Percentiles rank a stretch among this genome's conserved stretches.
phyloP scores from a whole-genome alignment of 2,329 filamentous ascomycete genomes.

The Xylariaceae sp. region DNA sequence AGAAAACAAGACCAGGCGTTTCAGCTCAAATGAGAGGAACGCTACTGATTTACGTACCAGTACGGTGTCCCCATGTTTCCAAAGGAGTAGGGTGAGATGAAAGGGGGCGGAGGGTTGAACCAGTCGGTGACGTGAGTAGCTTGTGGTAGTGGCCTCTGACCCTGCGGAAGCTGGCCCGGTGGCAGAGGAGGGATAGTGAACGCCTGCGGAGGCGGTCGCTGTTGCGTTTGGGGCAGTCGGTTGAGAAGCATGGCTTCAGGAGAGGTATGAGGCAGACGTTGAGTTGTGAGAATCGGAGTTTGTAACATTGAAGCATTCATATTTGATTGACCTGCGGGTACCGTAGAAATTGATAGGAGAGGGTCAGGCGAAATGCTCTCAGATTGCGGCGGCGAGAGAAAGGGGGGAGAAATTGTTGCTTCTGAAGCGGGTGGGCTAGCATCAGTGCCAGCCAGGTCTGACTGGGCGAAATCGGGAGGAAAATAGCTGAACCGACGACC shows the following conservation, averaged over 20 bases:
- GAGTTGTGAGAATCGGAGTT: slow-evolving; percentile 21
- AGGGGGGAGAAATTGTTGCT: slow-evolving; percentile 26
- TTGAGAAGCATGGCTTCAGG: slow-evolving; percentile 21
- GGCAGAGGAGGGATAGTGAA: slow-evolving; percentile 40
- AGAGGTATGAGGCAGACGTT: slow-evolving; percentile 20
- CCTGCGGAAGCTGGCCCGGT: slow-evolving; percentile 32
- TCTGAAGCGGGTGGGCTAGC: slow-evolving; percentile 29
- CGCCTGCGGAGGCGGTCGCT: slow-evolving; percentile 26
- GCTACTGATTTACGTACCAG: slow-evolving; percentile 26
- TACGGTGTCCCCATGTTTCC: slow-evolving; percentile 38
- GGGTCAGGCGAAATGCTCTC: slow-evolving; percentile 27
- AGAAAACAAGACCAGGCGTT: too few species aligned
- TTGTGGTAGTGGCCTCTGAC: slow-evolving; percentile 42
- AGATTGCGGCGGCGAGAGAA: slow-evolving; percentile 25
- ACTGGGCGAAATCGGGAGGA: slow-evolving; percentile 51
- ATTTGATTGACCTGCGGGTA: slow-evolving; percentile 19
- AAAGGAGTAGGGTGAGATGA: slow-evolving; percentile 51
- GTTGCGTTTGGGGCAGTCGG: slow-evolving; percentile 17
- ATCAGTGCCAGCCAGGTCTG: slow-evolving; percentile 27
- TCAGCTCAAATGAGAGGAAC: too few species aligned
- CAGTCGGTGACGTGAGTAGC: slow-evolving; percentile 42
- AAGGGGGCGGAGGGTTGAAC: slow-evolving; percentile 50
- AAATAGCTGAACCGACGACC: slow-evolving; percentile 62
- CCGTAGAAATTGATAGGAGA: slow-evolving; percentile 18
- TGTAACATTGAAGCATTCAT: slow-evolving; percentile 26